Evolutionary conservation across 106 monocot genomes (phyloP).

Genomic region (Dioscorea dumetorum): DNA sequence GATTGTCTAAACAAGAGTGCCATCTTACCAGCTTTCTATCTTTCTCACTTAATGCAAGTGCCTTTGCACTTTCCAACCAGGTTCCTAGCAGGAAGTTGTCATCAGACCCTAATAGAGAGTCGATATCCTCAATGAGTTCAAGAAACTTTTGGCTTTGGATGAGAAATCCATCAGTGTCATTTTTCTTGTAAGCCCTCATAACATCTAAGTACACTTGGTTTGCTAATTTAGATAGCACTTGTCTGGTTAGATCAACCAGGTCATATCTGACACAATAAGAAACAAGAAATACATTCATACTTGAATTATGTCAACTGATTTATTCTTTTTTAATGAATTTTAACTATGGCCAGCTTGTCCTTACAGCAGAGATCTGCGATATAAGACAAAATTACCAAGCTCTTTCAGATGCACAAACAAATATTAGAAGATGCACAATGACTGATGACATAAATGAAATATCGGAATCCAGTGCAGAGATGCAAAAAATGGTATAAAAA

Average conservation of each 20-base stretch:
- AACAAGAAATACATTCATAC: neutral
- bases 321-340: too few species aligned
- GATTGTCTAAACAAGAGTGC: neutral
- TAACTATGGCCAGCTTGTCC: too few species aligned
- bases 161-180: slow-evolving; percentile 33
- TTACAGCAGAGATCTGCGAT: too few species aligned
- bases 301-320: too few species aligned
- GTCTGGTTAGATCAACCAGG: slow-evolving; percentile 86
- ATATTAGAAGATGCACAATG: too few species aligned
- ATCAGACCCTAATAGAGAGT: slow-evolving; percentile 74
- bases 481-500: too few species aligned
- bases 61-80: slow-evolving; percentile 84
- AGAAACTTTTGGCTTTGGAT: slow-evolving; percentile 56
- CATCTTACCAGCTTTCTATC: slow-evolving; percentile 52
- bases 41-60: slow-evolving; percentile 34
- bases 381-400: too few species aligned
- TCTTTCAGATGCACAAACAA: too few species aligned
- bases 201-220: slow-evolving; percentile 72
- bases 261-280: slow-evolving; percentile 58
- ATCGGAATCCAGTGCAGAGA: too few species aligned
- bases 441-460: too few species aligned
- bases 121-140: slow-evolving; percentile 64
- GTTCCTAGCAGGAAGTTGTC: slow-evolving; percentile 91
- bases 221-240: slow-evolving; percentile 75
- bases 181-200: slow-evolving; percentile 46